Evolutionary conservation across 208 protist genomes (phyloP), one percentile per base, ranked within the genome.

Genomic region (Trypanosoma melophagium): DNA sequence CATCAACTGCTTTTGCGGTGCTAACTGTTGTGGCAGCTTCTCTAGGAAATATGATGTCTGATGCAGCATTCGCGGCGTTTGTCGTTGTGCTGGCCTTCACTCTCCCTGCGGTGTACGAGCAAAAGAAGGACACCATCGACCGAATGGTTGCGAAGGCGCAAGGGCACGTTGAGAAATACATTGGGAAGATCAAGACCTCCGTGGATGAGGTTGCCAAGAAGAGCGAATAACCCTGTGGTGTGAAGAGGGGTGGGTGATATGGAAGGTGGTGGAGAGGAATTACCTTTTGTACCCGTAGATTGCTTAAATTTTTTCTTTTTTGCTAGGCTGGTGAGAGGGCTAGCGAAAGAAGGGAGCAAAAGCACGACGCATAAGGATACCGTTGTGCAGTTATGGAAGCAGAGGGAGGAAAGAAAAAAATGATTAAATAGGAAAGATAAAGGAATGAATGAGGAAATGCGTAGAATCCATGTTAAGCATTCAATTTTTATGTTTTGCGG

Each of bases 1-100:
- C 56, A 19, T 93, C 88, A 2, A 62, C 76, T 8, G 79, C 84
- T 58, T 73, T 88, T 12, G 77, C 89, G 28, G 22, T 78, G 19
- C 42, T 54, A 0, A 82, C 77, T 47, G 45, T 94, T 42, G 60
- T 88, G 25, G 38, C 79, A 0, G 85, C 78, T 19, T 81, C 83
- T 50, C 50, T 96, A 9, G 90, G 90, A 52, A 96, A 93, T 76
- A 83, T 50, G 44, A 60, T 93, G 60, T 83, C 76, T 44, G 90
- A 96, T 66, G 73, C 70, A n/a, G 55, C 84, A 7, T 1, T 87
- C 0, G 47, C 51, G 12, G 24, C 88, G 38, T 16, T 86, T 42
- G 40, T 74, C 38, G 28, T 25, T n/a, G 25, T 19, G 38, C 73
- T 74, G 65, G 44, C 74, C 56, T 94, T 94, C 63, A 71, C 81